Conservation (phyloP, 768 basidiomycete genomes). For the Suillus clintonianus region DNA sequence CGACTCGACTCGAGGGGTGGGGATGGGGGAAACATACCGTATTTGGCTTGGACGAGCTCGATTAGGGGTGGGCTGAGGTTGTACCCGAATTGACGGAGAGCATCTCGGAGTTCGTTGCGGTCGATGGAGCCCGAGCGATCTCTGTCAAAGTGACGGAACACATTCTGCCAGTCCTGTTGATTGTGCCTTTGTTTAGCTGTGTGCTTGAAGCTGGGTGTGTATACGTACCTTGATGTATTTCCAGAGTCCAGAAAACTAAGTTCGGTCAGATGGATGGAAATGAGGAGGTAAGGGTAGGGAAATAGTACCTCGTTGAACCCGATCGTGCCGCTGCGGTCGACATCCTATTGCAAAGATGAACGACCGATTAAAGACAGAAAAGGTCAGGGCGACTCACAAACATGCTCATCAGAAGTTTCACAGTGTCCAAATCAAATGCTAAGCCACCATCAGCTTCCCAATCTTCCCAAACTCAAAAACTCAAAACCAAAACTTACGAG, state of each 20-base stretch:
- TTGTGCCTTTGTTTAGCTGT: background rate
- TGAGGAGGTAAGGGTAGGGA: background rate
- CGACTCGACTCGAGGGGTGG: background rate
- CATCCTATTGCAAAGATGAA: conserved; percentile 45
- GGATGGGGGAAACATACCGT: conserved; percentile 51
- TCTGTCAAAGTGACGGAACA: conserved; percentile 83
- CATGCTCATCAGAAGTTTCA: conserved; percentile 79
- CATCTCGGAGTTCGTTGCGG: conserved; percentile 61
- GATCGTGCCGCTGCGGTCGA: conserved; percentile 76
- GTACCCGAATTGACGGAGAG: conserved; percentile 79
- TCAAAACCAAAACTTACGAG: conserved; percentile 50
- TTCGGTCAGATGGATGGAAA: conserved; percentile 12
- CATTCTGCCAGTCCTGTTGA: conserved; percentile 75
- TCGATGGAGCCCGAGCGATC: conserved; percentile 84
- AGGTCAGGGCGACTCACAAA: conserved; percentile 53
- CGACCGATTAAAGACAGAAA: background rate
- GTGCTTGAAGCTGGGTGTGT: background rate
- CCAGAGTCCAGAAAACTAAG: conserved; percentile 75
- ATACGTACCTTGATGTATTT: conserved; percentile 68
- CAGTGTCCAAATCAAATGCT: conserved; percentile 87
- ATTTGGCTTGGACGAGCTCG: conserved; percentile 73
- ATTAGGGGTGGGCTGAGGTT: conserved; percentile 69
- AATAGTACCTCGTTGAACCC: conserved; percentile 69
- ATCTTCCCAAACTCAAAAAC: background rate
- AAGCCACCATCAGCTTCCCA: background rate